phyloP scores from a whole-genome alignment of 2,329 filamentous ascomycete genomes.

The Lojkania enalia region DNA sequence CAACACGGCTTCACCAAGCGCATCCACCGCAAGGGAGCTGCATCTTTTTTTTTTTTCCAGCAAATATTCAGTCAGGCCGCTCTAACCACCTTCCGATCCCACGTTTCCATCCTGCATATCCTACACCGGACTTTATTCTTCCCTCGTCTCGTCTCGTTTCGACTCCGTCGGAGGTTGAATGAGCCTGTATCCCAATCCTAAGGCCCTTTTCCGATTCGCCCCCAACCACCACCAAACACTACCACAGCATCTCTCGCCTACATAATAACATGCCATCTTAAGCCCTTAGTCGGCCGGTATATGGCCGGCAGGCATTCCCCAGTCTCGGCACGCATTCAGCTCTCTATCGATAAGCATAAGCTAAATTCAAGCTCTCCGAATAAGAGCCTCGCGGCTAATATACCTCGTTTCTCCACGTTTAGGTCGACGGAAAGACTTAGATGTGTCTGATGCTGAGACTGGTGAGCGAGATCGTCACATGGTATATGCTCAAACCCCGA shows the following conservation, averaged over 20 bases:
- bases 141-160: constrained; percentile 6
- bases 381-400: constrained; percentile 9
- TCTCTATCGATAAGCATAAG: constrained; percentile 8
- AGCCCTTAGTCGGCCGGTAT: constrained; percentile 16
- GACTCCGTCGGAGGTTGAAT: constrained; percentile 13
- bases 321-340: not conserved
- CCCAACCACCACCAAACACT: constrained; percentile 1
- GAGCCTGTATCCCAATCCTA: not conserved
- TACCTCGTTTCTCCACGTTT: constrained; percentile 1
- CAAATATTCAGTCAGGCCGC: too few relatives aligned
- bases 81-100: too few relatives aligned
- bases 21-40: too few relatives aligned
- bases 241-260: constrained; percentile 4
- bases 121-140: constrained; percentile 2
- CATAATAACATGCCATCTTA: too few relatives aligned
- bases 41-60: too few relatives aligned
- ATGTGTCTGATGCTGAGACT: too few relatives aligned
- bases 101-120: constrained; percentile 6
- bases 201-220: constrained; percentile 7
- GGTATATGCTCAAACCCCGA: too few relatives aligned
- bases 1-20: not conserved
- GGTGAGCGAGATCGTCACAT: too few relatives aligned
- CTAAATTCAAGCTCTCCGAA: constrained; percentile 1
- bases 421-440: too few relatives aligned
- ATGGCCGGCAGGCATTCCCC: constrained; percentile 5